Percentiles rank a stretch among this genome's conserved stretches.
These are phyloP conservation scores for Diutina scorzettiae DNA, from an alignment of 1,139 yeast genomes.

Conservation along the genomic window DNA sequence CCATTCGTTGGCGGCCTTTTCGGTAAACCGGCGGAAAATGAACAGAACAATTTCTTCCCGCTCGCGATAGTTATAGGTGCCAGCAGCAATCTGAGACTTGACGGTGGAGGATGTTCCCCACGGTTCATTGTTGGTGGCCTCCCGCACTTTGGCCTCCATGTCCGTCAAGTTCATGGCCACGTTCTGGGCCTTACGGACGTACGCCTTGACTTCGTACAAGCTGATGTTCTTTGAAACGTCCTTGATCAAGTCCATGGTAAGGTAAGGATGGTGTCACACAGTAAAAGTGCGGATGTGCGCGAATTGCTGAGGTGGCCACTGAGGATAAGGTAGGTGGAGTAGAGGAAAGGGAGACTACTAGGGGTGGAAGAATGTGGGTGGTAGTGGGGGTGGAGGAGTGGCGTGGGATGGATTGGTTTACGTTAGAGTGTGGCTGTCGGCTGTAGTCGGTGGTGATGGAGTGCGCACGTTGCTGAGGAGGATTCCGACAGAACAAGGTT, in stretches of 20 bases:
- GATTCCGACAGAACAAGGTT: too few species aligned
- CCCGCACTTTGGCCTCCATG: conserved; percentile 92
- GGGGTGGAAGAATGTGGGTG: background rate
- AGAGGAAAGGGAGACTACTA: background rate
- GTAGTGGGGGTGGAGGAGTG: background rate
- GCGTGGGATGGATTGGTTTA: too few species aligned
- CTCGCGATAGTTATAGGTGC: conserved; percentile 80
- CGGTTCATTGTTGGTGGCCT: conserved; percentile 97
- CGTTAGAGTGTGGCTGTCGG: too few species aligned
- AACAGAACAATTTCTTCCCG: conserved; percentile 66
- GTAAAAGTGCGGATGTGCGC: background rate
- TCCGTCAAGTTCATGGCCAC: conserved; percentile 88
- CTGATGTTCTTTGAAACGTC: conserved; percentile 74
- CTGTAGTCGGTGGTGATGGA: too few species aligned
- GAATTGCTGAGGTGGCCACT: background rate
- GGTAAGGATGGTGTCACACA: background rate
- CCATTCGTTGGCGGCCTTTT: conserved; percentile 95
- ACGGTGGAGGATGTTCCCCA: conserved; percentile 96
- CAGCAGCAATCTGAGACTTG: conserved; percentile 92
- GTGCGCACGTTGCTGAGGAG: too few species aligned
- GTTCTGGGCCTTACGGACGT: conserved; percentile 95
- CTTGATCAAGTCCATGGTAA: conserved; percentile 48
- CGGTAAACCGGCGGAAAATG: conserved; percentile 76
- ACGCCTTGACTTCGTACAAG: conserved; percentile 91
- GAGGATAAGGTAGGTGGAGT: too few species aligned